Conservation (phyloP, 306 rosid genomes). For the Inga laurina region DNA sequence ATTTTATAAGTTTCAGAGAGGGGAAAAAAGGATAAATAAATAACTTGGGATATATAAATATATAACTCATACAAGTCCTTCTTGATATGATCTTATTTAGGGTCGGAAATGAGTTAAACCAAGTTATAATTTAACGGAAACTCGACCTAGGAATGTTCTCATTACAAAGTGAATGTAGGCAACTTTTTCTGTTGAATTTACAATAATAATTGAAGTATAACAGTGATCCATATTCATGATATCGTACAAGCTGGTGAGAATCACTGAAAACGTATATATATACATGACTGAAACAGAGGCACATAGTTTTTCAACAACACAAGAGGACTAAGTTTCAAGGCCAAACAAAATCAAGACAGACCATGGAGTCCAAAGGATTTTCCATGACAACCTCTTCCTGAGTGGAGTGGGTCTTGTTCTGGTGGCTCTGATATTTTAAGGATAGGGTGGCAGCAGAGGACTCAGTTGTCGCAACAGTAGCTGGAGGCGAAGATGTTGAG, state of each 20-base stretch:
- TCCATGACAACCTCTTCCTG: slow-evolving; percentile 12
- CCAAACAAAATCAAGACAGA: slow-evolving; percentile 45
- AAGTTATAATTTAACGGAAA: background rate
- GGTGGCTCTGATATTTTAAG: background rate
- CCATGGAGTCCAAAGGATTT: slow-evolving; percentile 34
- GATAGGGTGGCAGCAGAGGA: background rate
- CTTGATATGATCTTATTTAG: background rate
- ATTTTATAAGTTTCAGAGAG: background rate
- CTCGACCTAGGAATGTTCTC: too few relatives aligned
- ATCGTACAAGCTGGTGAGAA: background rate
- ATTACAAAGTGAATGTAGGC: too few relatives aligned
- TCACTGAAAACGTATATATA: background rate
- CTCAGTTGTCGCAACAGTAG: background rate
- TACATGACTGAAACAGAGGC: background rate
- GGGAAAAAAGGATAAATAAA: background rate
- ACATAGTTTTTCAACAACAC: background rate
- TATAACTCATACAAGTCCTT: background rate
- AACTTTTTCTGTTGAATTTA: background rate
- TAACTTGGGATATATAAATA: background rate
- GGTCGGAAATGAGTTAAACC: background rate
- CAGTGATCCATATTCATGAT: background rate
- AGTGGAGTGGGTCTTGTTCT: background rate
- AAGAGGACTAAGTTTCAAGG: slow-evolving; percentile 19
- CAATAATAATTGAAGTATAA: background rate
- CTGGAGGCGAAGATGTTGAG: background rate